A percentile compares a stretch with the other conserved stretches of the same genome.
phyloP scores from a whole-genome alignment of 805 yeast genomes.

The Pichia cabralensis region DNA sequence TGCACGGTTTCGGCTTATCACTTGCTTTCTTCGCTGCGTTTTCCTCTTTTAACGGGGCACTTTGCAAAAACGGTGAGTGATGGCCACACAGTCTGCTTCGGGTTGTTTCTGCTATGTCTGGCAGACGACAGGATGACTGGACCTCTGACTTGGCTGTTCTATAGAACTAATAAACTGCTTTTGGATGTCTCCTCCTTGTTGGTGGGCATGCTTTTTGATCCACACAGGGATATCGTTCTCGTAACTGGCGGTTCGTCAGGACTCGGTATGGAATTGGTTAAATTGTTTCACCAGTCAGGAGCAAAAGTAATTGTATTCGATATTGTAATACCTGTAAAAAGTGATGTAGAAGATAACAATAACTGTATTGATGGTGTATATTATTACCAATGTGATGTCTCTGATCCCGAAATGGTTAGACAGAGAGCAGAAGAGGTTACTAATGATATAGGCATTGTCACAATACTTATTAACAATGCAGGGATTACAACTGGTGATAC shows the following conservation, averaged over 20 bases:
- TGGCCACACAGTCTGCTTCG: too few relatives aligned
- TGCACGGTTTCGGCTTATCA: too few relatives aligned
- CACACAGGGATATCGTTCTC: constrained; percentile 49
- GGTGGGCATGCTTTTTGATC: constrained; percentile 45
- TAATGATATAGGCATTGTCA: constrained; percentile 45
- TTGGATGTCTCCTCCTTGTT: constrained; percentile 28
- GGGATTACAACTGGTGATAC: constrained; percentile 58
- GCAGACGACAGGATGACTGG: constrained; percentile 20
- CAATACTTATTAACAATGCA: constrained; percentile 78
- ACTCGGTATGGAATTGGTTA: constrained; percentile 57
- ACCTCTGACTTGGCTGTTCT: constrained; percentile 17
- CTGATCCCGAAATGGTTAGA: constrained; percentile 37
- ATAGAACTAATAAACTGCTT: constrained; percentile 19
- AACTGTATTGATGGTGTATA: constrained; percentile 30
- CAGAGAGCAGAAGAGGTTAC: constrained; percentile 31
- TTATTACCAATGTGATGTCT: constrained; percentile 65
- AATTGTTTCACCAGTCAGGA: constrained; percentile 30
- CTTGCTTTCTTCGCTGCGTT: too few relatives aligned
- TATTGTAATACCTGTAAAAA: constrained; percentile 34
- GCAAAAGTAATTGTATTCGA: constrained; percentile 62
- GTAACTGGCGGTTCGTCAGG: constrained; percentile 85
- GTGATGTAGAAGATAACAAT: constrained; percentile 26
- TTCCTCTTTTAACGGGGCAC: too few relatives aligned
- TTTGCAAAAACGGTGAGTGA: too few relatives aligned
- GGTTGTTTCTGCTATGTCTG: too few relatives aligned